Evolutionary conservation across 148 eudicot species (phyloP), one percentile per base, ranked within the genome.

Genomic region (Limonium bicolor): DNA sequence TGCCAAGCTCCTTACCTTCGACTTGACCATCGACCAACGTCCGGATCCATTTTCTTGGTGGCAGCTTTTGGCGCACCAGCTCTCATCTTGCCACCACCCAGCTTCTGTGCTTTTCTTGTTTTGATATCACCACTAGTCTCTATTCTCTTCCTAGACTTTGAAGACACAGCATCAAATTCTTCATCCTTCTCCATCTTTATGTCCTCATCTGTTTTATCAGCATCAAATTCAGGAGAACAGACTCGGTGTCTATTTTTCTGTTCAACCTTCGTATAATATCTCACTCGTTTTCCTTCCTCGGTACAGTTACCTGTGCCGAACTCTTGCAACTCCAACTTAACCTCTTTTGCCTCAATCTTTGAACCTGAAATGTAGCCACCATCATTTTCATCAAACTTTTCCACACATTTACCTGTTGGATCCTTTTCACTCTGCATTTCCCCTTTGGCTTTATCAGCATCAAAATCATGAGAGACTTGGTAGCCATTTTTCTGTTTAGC

Each of bases 11-110:
- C n/a, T 36, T 62, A 62, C 68, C 72, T 62, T n/a, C 31, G 27
- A 11, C 25, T 11, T 28, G 72, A 52, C 73, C 73, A 68, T 32
- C 73, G 62, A 34, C 44, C 60, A 27, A 57, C 21, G 37, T 47
- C 48, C 9, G 25, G 40, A 14, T 29, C 50, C 49, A 8, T 21
- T 4, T 43, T 45, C 32, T 15, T 35, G 29, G 38, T 36, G 25
- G 34, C n/a, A n/a, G n/a, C 17, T 42, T 52, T 33, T 14, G 60
- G 23, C 7, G 15, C 7, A 31, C 35, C 44, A 51, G 26, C 36
- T 48, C 34, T 23, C 34, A 53, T 20, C 1, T 15, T 25, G 33
- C 44, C 55, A n/a, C 19, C 24, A 17, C n/a, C 37, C n/a, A 5
- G 16, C 27, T 19, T 27, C n/a, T 17, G 22, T 61, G 4, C 6